A percentile compares a stretch with the other conserved stretches of the same genome.
Evolutionary conservation across 2,329 filamentous ascomycete genomes (phyloP).

Genomic region (Calonectria honghensis): DNA sequence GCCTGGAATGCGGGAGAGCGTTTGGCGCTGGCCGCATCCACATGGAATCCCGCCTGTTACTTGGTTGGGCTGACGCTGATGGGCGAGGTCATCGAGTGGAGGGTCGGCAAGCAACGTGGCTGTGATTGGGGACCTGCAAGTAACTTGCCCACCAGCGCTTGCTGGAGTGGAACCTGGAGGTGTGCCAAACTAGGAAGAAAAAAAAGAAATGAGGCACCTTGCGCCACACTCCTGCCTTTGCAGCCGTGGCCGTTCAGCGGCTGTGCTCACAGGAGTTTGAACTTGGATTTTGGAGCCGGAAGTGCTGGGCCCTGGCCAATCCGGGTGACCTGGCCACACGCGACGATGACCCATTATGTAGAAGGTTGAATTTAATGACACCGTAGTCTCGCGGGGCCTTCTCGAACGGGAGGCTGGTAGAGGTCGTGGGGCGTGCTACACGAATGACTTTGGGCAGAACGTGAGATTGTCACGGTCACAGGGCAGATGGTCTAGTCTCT

Average conservation of each 20-base stretch:
- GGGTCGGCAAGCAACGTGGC: conserved; percentile 41
- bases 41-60: background rate
- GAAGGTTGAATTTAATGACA: conserved; percentile 38
- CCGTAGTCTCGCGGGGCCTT: conserved; percentile 39
- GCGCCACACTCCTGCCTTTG: conserved; percentile 35
- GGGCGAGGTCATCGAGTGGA: conserved; percentile 24
- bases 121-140: conserved; percentile 37
- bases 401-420: conserved; percentile 20
- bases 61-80: conserved; percentile 20
- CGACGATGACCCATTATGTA: conserved; percentile 8
- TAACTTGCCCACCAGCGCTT: conserved; percentile 37
- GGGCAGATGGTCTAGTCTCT: conserved; percentile 34
- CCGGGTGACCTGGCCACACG: conserved; percentile 35
- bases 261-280: conserved; percentile 27
- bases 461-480: conserved; percentile 51
- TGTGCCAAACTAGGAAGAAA: conserved; percentile 28
- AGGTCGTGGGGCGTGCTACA: conserved; percentile 5
- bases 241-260: conserved; percentile 26
- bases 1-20: conserved; percentile 3
- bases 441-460: conserved; percentile 42
- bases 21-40: conserved; percentile 26
- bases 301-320: conserved; percentile 9
- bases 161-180: conserved; percentile 17
- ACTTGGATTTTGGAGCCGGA: conserved; percentile 1
- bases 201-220: conserved; percentile 21